phyloP scores from a whole-genome alignment of 2,329 filamentous ascomycete genomes.

The Nothopassalora personata region DNA sequence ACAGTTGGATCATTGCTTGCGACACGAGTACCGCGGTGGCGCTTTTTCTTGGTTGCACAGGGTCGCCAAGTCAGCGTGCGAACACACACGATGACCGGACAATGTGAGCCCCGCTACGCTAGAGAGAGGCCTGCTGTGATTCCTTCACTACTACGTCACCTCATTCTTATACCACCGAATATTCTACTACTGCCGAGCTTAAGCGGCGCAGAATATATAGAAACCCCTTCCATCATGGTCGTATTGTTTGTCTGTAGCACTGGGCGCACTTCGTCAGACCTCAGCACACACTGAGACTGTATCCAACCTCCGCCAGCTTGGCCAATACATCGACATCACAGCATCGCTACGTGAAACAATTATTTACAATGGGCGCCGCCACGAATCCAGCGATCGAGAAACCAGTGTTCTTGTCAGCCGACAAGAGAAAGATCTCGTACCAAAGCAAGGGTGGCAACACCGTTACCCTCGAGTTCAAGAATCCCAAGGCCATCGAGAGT shows the following conservation, averaged over 20 bases:
- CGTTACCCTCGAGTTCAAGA: constrained; percentile 20
- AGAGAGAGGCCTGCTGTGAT: neutral
- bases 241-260: neutral
- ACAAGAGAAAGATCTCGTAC: constrained; percentile 19
- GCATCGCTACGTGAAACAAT: neutral
- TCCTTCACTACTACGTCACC: neutral
- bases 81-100: neutral
- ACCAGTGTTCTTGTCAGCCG: constrained; percentile 16
- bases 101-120: neutral
- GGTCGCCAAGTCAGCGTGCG: neutral
- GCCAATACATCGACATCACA: neutral
- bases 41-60: neutral
- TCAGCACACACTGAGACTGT: neutral
- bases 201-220: neutral
- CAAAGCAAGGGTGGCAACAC: constrained; percentile 17
- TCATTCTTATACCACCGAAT: neutral
- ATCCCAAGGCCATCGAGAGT: constrained; percentile 17
- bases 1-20: too few relatives aligned
- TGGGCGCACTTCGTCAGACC: neutral
- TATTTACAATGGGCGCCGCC: constrained; percentile 12
- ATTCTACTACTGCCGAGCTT: neutral
- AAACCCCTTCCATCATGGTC: neutral
- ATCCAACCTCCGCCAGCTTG: neutral
- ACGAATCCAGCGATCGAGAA: constrained; percentile 7
- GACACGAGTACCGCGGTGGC: neutral